Evolutionary conservation across 306 rosid species (phyloP).

Genomic region (Bauhinia variegata): DNA sequence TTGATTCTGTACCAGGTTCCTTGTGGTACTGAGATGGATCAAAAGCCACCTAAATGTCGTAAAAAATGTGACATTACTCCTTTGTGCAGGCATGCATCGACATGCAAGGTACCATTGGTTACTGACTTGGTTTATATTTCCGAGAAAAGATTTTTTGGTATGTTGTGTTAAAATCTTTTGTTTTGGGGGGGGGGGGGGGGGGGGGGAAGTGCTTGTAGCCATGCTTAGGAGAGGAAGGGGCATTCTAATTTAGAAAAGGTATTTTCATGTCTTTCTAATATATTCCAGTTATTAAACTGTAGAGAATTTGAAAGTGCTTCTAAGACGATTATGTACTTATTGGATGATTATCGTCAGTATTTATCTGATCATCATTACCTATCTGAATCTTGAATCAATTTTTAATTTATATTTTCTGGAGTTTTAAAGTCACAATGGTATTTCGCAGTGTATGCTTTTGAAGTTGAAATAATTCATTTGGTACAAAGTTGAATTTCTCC

Average conservation of each 20-base stretch:
- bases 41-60: conserved; percentile 89
- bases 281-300: no score
- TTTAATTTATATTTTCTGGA: conserved; percentile 3
- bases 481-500: conserved; percentile 9
- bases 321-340: neutral
- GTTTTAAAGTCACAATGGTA: neutral
- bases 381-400: neutral
- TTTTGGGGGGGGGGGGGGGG: no score
- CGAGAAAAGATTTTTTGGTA: conserved; percentile 20
- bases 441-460: neutral
- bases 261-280: neutral
- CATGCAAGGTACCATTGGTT: conserved; percentile 60
- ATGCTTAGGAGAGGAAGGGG: neutral
- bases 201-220: conserved; percentile 8
- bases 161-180: neutral
- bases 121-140: conserved; percentile 29
- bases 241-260: neutral
- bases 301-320: neutral
- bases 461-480: neutral
- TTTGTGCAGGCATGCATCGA: conserved; percentile 77
- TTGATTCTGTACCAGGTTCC: conserved; percentile 69
- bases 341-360: neutral
- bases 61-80: conserved; percentile 69
- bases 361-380: neutral
- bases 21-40: conserved; percentile 93